These are phyloP conservation scores for Blepharisma japonicum DNA, from an alignment of 73 alveolate genomes.

Conservation along the genomic window DNA sequence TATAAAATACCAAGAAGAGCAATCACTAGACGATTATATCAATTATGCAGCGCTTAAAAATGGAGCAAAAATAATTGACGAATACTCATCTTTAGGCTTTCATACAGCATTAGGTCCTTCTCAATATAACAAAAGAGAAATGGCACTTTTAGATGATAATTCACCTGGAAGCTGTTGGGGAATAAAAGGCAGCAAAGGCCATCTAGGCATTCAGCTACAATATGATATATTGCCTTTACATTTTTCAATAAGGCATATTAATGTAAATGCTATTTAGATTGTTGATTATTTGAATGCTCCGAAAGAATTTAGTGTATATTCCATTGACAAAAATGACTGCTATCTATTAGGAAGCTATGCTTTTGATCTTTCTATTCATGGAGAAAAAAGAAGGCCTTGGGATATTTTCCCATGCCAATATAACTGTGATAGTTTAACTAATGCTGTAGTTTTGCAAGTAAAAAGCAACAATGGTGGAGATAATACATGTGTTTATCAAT, in stretches of 20 bases:
- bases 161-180: conserved; percentile 10
- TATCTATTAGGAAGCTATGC: neutral
- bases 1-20: neutral
- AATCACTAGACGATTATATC: neutral
- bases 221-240: neutral
- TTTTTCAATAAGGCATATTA: neutral
- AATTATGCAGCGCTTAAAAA: conserved; percentile 5
- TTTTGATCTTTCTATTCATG: conserved; percentile 2
- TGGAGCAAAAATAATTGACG: neutral
- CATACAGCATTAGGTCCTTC: neutral
- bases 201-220: neutral
- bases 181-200: neutral
- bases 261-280: neutral
- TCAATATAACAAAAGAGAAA: neutral
- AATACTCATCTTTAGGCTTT: neutral
- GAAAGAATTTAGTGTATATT: neutral
- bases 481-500: conserved; percentile 18
- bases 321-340: neutral
- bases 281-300: conserved; percentile 9
- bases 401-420: neutral
- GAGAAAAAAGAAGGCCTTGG: conserved; percentile 18
- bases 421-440: neutral
- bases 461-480: neutral
- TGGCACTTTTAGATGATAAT: neutral
- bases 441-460: neutral